These are phyloP conservation scores for Amanita molliuscula DNA, from an alignment of 768 basidiomycete genomes.

Conservation along the genomic window DNA sequence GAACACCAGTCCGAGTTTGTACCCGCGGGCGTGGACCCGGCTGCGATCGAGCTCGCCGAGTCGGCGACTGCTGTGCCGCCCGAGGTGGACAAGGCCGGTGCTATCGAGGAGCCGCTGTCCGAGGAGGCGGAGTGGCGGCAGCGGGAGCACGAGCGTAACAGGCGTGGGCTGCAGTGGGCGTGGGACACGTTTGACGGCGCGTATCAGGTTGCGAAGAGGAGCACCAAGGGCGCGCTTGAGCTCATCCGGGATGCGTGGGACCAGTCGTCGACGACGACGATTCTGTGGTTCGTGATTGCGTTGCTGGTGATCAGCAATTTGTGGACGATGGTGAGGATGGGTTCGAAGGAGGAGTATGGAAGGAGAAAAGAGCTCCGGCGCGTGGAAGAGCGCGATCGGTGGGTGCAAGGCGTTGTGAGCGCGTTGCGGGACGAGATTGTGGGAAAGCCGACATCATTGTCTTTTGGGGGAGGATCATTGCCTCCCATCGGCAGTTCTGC, in stretches of 20 bases:
- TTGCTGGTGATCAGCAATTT: slow-evolving; percentile 68
- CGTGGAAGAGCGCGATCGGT: slow-evolving; percentile 62
- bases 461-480: slow-evolving; percentile 1
- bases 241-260: slow-evolving; percentile 76
- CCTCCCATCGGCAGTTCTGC: slow-evolving; percentile 10
- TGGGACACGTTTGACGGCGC: slow-evolving; percentile 81
- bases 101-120: slow-evolving; percentile 12
- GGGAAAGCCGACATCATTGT: slow-evolving; percentile 9
- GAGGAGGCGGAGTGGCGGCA: slow-evolving; percentile 33
- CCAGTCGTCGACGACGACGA: slow-evolving; percentile 59
- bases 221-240: slow-evolving; percentile 64
- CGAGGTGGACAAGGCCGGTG: slow-evolving; percentile 8
- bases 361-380: slow-evolving; percentile 40
- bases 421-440: slow-evolving; percentile 66
- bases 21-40: slow-evolving; percentile 65
- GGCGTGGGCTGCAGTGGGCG: slow-evolving; percentile 77
- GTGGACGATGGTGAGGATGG: slow-evolving; percentile 45
- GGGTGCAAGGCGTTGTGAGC: slow-evolving; percentile 63
- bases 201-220: slow-evolving; percentile 57
- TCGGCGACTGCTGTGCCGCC: slow-evolving; percentile 27
- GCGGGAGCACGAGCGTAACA: slow-evolving; percentile 60
- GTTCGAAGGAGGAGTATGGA: slow-evolving; percentile 28
- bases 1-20: slow-evolving; percentile 87
- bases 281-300: slow-evolving; percentile 65
- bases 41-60: slow-evolving; percentile 37